Percentiles rank a stretch among this genome's conserved stretches.
These are phyloP conservation scores for Globisporangium nunn DNA, from an alignment of 352 stramenopile genomes.

Conservation along the genomic window DNA sequence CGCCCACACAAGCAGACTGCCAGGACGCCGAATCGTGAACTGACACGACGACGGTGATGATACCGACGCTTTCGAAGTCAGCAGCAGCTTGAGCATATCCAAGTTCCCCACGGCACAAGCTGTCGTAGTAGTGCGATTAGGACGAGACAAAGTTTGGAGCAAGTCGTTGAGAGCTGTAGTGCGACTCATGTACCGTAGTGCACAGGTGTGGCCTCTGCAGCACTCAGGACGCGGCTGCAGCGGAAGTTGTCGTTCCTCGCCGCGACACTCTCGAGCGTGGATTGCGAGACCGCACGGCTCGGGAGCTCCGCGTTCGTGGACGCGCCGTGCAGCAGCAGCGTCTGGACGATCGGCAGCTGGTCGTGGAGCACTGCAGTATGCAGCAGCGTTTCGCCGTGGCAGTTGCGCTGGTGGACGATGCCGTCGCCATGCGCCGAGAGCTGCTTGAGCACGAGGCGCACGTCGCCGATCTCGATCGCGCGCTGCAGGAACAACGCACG, in stretches of 20 bases:
- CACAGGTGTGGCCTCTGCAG: constrained; percentile 47
- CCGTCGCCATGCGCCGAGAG: constrained; percentile 8
- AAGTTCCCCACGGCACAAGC: constrained; percentile 44
- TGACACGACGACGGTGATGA: background rate
- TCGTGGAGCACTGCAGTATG: constrained; percentile 60
- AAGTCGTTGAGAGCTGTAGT: too few species aligned
- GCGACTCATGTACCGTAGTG: constrained; percentile 36
- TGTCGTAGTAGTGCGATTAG: background rate
- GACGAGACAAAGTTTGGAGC: background rate
- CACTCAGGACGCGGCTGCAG: constrained; percentile 41
- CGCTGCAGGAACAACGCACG: constrained; percentile 35
- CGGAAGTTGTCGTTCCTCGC: constrained; percentile 49
- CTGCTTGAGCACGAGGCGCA: constrained; percentile 19
- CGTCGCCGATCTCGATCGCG: constrained; percentile 47
- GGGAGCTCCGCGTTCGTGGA: constrained; percentile 31
- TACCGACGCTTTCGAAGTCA: constrained; percentile 12
- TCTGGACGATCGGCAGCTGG: constrained; percentile 36
- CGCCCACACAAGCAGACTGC: constrained; percentile 60
- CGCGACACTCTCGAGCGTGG: constrained; percentile 40
- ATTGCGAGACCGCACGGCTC: constrained; percentile 14
- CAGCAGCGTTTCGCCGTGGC: constrained; percentile 56
- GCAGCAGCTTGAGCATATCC: constrained; percentile 55
- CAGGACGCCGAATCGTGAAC: constrained; percentile 19
- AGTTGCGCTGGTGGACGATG: constrained; percentile 18
- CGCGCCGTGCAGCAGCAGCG: constrained; percentile 41